phyloP scores from a whole-genome alignment of 495 filamentous ascomycete genomes.

The Aspergillus haitiensis region DNA sequence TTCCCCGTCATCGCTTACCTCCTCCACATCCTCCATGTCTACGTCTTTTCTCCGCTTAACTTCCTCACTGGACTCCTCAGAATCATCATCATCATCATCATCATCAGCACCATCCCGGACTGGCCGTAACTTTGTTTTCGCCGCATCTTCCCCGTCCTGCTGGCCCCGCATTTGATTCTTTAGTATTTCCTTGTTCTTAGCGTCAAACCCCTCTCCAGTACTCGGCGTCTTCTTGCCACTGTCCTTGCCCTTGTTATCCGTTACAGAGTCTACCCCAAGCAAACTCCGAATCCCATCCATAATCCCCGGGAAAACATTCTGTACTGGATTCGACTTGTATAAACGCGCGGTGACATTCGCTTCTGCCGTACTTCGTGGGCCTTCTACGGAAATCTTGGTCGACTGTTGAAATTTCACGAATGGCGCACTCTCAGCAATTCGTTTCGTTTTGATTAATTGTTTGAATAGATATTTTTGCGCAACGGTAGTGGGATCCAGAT shows the following conservation, averaged over 20 bases:
- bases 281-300: conserved; percentile 62
- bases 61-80: background rate
- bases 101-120: too few species aligned
- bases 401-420: conserved; percentile 42
- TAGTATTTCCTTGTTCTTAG: conserved; percentile 13
- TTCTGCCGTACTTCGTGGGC: conserved; percentile 50
- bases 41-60: conserved; percentile 20
- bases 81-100: background rate
- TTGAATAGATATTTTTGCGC: conserved; percentile 74
- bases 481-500: conserved; percentile 62
- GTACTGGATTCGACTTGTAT: conserved; percentile 73
- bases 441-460: conserved; percentile 70
- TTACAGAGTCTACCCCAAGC: conserved; percentile 55
- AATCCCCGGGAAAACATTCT: conserved; percentile 62
- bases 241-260: conserved; percentile 27
- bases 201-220: background rate
- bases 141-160: too few species aligned
- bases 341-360: conserved; percentile 80
- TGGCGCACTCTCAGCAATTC: conserved; percentile 55
- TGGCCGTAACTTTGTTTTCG: too few species aligned
- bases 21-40: conserved; percentile 39
- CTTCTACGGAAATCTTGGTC: conserved; percentile 37
- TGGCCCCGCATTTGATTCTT: too few species aligned
- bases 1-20: conserved; percentile 36
- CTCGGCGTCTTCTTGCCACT: conserved; percentile 16